A percentile compares a stretch with the other conserved stretches of the same genome.
Evolutionary conservation across 78 protist genomes (phyloP).

Genomic region (Polysphondylium violaceum): DNA sequence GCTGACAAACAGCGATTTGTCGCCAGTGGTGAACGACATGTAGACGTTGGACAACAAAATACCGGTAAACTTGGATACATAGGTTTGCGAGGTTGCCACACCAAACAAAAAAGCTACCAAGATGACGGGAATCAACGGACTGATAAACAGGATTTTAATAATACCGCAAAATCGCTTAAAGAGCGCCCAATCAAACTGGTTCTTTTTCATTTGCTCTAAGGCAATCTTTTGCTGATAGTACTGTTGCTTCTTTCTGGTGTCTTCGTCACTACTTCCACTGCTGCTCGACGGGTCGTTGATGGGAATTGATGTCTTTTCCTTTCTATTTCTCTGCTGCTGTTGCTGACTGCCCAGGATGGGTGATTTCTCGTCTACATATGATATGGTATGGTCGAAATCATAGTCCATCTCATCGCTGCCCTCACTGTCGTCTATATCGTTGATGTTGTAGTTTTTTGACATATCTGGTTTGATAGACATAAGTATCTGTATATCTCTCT

Average conservation of each 20-base stretch:
- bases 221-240: neutral
- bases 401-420: too few relatives aligned
- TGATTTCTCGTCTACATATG: too few relatives aligned
- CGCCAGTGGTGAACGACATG: conserved; percentile 27
- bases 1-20: neutral
- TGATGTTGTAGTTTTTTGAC: too few relatives aligned
- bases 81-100: conserved; percentile 45
- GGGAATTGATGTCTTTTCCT: too few relatives aligned
- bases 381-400: too few relatives aligned
- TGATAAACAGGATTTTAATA: neutral
- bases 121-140: conserved; percentile 1
- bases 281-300: too few relatives aligned
- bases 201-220: conserved; percentile 12
- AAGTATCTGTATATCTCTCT: too few relatives aligned
- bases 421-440: too few relatives aligned
- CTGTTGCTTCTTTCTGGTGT: neutral
- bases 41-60: conserved; percentile 25
- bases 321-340: too few relatives aligned
- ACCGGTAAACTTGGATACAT: conserved; percentile 35
- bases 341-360: too few relatives aligned
- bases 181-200: conserved; percentile 36
- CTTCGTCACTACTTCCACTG: neutral
- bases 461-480: too few relatives aligned
- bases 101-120: conserved; percentile 20
- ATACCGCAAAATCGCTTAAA: conserved; percentile 15